Conservation (phyloP, 2,329 filamentous ascomycete species). For the Trichoderma oligosporum region DNA sequence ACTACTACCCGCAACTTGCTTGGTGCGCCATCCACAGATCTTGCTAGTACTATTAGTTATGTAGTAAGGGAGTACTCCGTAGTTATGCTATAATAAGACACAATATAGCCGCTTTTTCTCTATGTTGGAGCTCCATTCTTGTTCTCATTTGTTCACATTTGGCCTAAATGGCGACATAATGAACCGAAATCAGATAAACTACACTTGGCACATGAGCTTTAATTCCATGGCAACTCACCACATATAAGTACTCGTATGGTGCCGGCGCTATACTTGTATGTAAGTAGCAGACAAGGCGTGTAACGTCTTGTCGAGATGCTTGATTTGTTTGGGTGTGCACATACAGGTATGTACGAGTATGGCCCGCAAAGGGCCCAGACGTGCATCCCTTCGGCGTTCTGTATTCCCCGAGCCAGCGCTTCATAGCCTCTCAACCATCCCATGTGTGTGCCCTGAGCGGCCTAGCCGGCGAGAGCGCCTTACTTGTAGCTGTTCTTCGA, state of each 20-base stretch:
- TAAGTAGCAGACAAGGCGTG: not conserved
- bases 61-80: no score
- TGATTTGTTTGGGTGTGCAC: slow-evolving; percentile 1
- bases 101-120: not conserved
- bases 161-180: not conserved
- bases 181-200: not conserved
- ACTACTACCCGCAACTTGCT: not conserved
- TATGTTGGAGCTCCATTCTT: not conserved
- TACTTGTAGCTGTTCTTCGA: no score
- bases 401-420: not conserved
- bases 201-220: not conserved
- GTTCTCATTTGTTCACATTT: not conserved
- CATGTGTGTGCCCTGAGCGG: not conserved
- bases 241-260: not conserved
- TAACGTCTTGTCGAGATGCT: slow-evolving; percentile 1
- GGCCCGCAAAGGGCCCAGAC: not conserved
- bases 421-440: not conserved
- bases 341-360: not conserved
- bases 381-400: not conserved
- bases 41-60: no score
- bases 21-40: not conserved
- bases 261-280: not conserved
- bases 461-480: not conserved
- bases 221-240: not conserved
- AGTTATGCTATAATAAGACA: not conserved